These are phyloP conservation scores for Kalanchoe fedtschenkoi DNA, from an alignment of 164 flowering plant genomes.

Conservation along the genomic window DNA sequence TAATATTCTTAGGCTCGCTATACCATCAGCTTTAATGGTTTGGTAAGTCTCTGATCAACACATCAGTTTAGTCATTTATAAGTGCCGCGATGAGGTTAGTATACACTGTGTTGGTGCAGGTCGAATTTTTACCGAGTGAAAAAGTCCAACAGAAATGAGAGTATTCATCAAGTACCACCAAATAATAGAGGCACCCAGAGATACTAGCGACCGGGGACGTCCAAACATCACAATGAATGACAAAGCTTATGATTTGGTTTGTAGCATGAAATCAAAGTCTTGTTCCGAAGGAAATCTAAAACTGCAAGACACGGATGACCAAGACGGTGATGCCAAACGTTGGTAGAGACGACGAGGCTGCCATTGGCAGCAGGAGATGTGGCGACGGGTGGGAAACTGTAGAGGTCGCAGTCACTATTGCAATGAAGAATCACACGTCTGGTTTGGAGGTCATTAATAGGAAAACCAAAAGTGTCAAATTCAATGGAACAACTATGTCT, in stretches of 20 bases:
- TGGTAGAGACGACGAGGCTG: not conserved
- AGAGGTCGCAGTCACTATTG: slow-evolving; percentile 1
- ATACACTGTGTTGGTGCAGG: not conserved
- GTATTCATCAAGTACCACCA: slow-evolving; percentile 1
- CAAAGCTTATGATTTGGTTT: not conserved
- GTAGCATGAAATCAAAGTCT: not conserved
- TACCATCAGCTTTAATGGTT: slow-evolving; percentile 46
- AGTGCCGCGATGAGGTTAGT: too few species aligned
- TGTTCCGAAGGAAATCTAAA: slow-evolving; percentile 1
- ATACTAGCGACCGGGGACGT: not conserved
- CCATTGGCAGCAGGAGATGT: not conserved
- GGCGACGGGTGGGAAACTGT: not conserved
- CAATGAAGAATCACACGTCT: not conserved
- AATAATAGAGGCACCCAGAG: slow-evolving; percentile 1
- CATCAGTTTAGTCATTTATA: not conserved
- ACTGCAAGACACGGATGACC: not conserved
- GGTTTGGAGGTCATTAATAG: not conserved
- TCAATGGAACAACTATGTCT: too few species aligned
- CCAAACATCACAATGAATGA: slow-evolving; percentile 7
- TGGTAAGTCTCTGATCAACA: slow-evolving; percentile 24
- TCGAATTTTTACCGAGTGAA: not conserved
- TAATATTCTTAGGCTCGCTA: slow-evolving; percentile 24
- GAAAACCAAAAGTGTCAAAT: not conserved
- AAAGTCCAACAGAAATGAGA: slow-evolving; percentile 3
- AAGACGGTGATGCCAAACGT: slow-evolving; percentile 1